Evolutionary conservation across 1,284 basidiomycete species (phyloP).

Genomic region (Cystobasidium pallidum): DNA sequence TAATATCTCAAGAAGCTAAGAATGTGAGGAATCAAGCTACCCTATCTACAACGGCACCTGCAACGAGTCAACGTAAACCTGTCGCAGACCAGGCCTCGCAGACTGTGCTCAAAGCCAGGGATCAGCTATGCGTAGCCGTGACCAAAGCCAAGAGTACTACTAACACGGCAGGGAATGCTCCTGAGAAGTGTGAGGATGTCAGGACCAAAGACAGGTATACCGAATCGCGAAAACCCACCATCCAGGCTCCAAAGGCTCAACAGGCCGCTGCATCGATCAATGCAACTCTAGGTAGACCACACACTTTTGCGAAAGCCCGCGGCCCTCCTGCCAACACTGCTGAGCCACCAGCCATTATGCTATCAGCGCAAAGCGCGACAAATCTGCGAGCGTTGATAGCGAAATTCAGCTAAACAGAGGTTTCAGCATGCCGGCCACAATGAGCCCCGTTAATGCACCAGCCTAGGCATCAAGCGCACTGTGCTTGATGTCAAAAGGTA

Average conservation of each 20-base stretch:
- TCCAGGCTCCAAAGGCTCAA: slow-evolving; percentile 7
- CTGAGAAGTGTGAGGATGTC: background rate
- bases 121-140: background rate
- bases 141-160: background rate
- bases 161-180: background rate
- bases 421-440: background rate
- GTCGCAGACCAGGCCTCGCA: background rate
- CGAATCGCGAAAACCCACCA: background rate
- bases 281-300: slow-evolving; percentile 29
- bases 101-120: background rate
- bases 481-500: too few relatives aligned
- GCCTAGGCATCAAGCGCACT: too few relatives aligned
- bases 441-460: background rate
- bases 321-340: background rate
- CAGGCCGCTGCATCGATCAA: slow-evolving; percentile 13
- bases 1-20: slow-evolving; percentile 42
- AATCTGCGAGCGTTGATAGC: slow-evolving; percentile 31
- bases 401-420: slow-evolving; percentile 30
- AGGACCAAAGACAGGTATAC: too few relatives aligned
- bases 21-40: slow-evolving; percentile 5
- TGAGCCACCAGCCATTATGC: background rate
- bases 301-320: slow-evolving; percentile 7
- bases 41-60: background rate
- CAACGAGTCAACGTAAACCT: background rate
- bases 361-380: background rate